Evolutionary conservation across 2,329 filamentous ascomycete species (phyloP).

Genomic region (Fusarium oligoseptatum): DNA sequence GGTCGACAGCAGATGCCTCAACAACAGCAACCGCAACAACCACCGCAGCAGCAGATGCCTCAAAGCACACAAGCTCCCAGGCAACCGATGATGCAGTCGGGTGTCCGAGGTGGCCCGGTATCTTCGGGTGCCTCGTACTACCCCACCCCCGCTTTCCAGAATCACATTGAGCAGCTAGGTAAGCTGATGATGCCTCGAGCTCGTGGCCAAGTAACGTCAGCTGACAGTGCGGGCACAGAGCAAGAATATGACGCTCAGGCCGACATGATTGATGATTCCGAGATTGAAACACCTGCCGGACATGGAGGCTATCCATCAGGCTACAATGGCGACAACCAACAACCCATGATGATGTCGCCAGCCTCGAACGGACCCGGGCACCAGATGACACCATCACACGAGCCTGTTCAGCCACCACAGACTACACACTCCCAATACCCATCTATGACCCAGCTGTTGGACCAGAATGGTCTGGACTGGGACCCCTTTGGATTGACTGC

Average conservation of each 20-base stretch:
- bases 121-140: conserved; percentile 73
- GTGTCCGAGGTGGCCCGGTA: conserved; percentile 53
- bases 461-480: conserved; percentile 85
- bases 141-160: conserved; percentile 85
- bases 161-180: conserved; percentile 96
- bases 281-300: conserved; percentile 75
- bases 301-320: conserved; percentile 74
- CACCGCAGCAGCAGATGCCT: conserved; percentile 40
- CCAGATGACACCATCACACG: conserved; percentile 54
- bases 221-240: conserved; percentile 81
- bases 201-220: conserved; percentile 69
- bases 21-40: conserved; percentile 46
- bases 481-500: conserved; percentile 94
- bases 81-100: conserved; percentile 54
- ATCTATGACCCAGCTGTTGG: conserved; percentile 73
- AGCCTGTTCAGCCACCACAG: conserved; percentile 43
- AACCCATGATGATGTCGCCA: conserved; percentile 58
- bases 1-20: conserved; percentile 50
- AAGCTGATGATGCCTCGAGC: conserved; percentile 69
- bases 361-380: conserved; percentile 55
- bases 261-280: conserved; percentile 88
- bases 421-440: conserved; percentile 64
- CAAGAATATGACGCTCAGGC: conserved; percentile 95
- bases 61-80: conserved; percentile 42
- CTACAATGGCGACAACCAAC: conserved; percentile 62